Conservation (phyloP, 1,139 yeast species). For the Spencermartinsiella ligniputridi region DNA sequence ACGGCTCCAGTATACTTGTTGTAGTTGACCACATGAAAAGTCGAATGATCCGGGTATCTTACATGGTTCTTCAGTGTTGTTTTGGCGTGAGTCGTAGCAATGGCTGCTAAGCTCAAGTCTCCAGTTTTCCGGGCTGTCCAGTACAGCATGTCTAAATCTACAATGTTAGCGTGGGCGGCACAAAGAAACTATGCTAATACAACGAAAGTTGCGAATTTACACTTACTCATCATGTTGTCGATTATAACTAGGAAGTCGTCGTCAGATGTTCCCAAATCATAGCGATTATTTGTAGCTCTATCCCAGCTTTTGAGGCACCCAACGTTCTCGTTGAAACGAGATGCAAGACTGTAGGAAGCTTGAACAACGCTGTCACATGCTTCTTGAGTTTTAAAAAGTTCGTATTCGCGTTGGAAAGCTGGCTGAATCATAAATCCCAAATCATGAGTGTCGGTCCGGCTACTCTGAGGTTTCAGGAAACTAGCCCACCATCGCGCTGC, state of each 20-base stretch:
- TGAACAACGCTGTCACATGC: slow-evolving; percentile 23
- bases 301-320: slow-evolving; percentile 27
- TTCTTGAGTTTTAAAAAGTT: slow-evolving; percentile 17
- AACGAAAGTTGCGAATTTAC: no score
- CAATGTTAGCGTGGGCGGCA: no score
- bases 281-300: slow-evolving; percentile 18
- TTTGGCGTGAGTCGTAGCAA: slow-evolving; percentile 32
- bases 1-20: slow-evolving; percentile 24
- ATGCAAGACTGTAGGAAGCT: slow-evolving; percentile 30
- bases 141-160: slow-evolving; percentile 31
- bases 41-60: slow-evolving; percentile 28
- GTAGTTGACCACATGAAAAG: slow-evolving; percentile 29
- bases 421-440: slow-evolving; percentile 31
- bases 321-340: slow-evolving; percentile 26
- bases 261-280: slow-evolving; percentile 15
- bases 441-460: slow-evolving; percentile 31
- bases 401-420: slow-evolving; percentile 26
- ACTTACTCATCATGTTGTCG: slow-evolving; percentile 33
- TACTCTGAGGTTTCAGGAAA: slow-evolving; percentile 21
- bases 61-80: slow-evolving; percentile 27
- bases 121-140: slow-evolving; percentile 29
- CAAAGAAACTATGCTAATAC: no score
- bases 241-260: slow-evolving; percentile 28
- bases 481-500: slow-evolving; percentile 29
- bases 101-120: slow-evolving; percentile 22